Evolutionary conservation across 169 alveolate species (phyloP).

Genomic region (Fabrea salina): DNA sequence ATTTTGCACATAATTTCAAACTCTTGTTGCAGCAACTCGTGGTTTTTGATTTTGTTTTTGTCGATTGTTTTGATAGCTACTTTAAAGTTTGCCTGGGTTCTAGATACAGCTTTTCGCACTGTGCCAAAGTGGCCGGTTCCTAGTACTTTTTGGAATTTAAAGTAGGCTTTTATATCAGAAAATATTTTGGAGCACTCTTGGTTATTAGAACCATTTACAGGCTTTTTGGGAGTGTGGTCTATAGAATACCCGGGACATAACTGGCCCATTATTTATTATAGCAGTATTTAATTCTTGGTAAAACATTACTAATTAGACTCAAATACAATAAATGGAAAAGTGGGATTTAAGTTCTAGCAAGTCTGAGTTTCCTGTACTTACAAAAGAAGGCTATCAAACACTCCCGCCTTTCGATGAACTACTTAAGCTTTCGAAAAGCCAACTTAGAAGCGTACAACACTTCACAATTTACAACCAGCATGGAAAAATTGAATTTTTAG

Average conservation of each 20-base stretch:
- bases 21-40: conserved; percentile 34
- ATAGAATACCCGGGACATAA: too few species aligned
- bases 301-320: too few species aligned
- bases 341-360: too few species aligned
- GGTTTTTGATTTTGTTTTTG: conserved; percentile 38
- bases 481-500: neutral
- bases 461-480: neutral
- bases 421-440: neutral
- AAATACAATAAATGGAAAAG: too few species aligned
- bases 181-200: too few species aligned
- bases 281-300: too few species aligned
- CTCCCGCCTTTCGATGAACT: neutral
- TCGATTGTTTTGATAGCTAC: conserved; percentile 65
- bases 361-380: neutral
- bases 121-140: conserved; percentile 59
- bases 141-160: conserved; percentile 39
- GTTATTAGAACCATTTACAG: too few species aligned
- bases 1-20: conserved; percentile 48
- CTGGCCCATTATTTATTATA: too few species aligned
- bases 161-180: conserved; percentile 48
- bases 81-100: conserved; percentile 43
- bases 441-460: neutral
- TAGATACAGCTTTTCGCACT: conserved; percentile 42
- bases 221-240: too few species aligned
- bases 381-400: neutral